Percentiles rank a stretch among this genome's conserved stretches.
These are phyloP conservation scores for Uronychia setigera DNA, from an alignment of 73 alveolate genomes.

Conservation along the genomic window DNA sequence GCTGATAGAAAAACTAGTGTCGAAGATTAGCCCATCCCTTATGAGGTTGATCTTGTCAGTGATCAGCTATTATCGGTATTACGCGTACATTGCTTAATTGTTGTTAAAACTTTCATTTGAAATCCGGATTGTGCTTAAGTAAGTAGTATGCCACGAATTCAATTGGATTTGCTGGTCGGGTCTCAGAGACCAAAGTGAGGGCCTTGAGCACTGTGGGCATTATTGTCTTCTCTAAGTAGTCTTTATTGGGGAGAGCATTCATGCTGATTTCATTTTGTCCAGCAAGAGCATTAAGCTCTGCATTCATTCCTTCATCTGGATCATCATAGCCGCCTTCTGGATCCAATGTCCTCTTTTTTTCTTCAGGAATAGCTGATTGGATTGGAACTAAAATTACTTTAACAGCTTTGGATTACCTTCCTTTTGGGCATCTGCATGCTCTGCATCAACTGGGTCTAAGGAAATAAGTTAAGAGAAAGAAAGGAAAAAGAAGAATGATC, in stretches of 20 bases:
- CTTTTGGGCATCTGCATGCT: too few relatives aligned
- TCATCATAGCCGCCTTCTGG: constrained; percentile 65
- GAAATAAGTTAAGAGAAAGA: too few relatives aligned
- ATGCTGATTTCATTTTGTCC: constrained; percentile 30
- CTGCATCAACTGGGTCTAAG: too few relatives aligned
- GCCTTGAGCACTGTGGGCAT: constrained; percentile 64
- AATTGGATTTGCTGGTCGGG: constrained; percentile 69
- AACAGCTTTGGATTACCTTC: too few relatives aligned
- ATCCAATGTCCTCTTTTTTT: too few relatives aligned
- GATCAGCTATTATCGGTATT: neutral
- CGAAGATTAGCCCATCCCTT: neutral
- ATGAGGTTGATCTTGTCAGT: neutral
- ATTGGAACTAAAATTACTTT: too few relatives aligned
- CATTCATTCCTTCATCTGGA: constrained; percentile 54
- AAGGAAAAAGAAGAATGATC: too few relatives aligned
- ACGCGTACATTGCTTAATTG: neutral
- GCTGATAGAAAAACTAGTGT: neutral
- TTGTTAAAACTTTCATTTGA: neutral
- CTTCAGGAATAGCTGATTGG: too few relatives aligned
- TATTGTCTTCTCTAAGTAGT: constrained; percentile 38
- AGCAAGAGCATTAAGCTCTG: constrained; percentile 40
- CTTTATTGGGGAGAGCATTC: constrained; percentile 58
- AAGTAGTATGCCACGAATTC: constrained; percentile 65
- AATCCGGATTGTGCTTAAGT: constrained; percentile 59
- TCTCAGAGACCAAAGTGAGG: constrained; percentile 29